Evolutionary conservation across 1,139 yeast species (phyloP), one percentile per base, ranked within the genome.

Genomic region (Yamadazyma atlantica): DNA sequence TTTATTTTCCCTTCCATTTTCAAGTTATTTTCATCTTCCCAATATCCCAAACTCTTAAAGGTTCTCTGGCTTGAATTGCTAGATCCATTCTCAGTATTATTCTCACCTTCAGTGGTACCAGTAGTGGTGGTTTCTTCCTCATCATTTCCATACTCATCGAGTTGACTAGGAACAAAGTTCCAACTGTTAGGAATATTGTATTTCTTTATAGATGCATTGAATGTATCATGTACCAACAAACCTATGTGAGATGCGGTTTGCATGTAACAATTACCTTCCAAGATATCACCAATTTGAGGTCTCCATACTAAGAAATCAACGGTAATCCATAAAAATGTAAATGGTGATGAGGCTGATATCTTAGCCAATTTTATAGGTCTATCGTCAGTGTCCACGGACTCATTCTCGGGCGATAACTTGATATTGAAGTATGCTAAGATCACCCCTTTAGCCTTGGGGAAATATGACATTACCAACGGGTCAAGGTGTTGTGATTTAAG

Each of bases 201-300:
- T 59, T 86, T 82, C 60, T 86, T 87, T 48, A 92, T 88, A 38
- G 94, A 82, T 24, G 97, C 97, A 64, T 92, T 94, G 68, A 92
- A 92, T 1, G 95, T 87, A 62, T 92, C 97, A 58, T 87, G 92
- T 37, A 92, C 74, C 50, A 92, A 74, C 46, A 92, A 70, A 44
- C 97, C 97, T 54, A 94, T 83, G 57, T 92, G 98, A 7, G 96
- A 85, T 12, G 96, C 96, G 1, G 97, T 84, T 66, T 90, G 97
- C 77, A 92, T 80, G 65, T 88, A 88, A 41, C 86, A 76, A 66
- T 80, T 76, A 5, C 98, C 98, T 57, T 90, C 95, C 23, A 90
- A 63, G 1, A 71, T 66, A 54, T 92, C 97, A 4, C 95, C 96
- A 11, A 80, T 72, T 50, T 78, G 79, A 4, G 98, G 98, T 53